Evolutionary conservation across 768 basidiomycete genomes (phyloP).

Genomic region (Collybia sordida): DNA sequence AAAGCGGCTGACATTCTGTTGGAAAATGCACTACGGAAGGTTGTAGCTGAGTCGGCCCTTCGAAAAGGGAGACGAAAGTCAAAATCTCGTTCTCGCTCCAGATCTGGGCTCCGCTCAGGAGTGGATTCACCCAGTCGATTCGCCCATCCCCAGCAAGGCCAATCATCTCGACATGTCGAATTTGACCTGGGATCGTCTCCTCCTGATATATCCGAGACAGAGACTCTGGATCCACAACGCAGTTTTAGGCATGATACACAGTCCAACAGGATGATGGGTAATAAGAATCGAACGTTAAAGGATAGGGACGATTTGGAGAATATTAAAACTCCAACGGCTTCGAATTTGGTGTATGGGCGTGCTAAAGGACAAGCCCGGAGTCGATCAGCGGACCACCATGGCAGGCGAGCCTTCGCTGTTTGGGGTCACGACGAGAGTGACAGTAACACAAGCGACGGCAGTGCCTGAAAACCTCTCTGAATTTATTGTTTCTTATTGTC

Average conservation of each 20-base stretch:
- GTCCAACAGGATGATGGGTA: conserved; percentile 31
- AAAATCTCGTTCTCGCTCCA: conserved; percentile 44
- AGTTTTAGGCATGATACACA: conserved; percentile 33
- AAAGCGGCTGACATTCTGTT: conserved; percentile 26
- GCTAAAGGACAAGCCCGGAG: conserved; percentile 31
- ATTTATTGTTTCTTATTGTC: neutral
- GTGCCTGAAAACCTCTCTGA: conserved; percentile 18
- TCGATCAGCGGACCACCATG: conserved; percentile 37
- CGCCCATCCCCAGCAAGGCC: conserved; percentile 44
- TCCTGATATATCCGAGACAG: conserved; percentile 9
- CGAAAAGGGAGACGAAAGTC: conserved; percentile 31
- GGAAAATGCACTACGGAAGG: conserved; percentile 25
- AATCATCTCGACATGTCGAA: conserved; percentile 52
- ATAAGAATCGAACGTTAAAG: conserved; percentile 57
- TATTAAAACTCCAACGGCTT: conserved; percentile 61
- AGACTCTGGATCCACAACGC: conserved; percentile 23
- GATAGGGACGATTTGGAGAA: conserved; percentile 60
- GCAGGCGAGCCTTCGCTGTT: conserved; percentile 72
- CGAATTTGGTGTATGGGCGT: conserved; percentile 30
- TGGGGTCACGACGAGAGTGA: conserved; percentile 91
- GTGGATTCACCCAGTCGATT: conserved; percentile 66
- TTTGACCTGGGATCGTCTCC: conserved; percentile 32
- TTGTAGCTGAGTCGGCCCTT: conserved; percentile 30
- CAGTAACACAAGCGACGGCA: conserved; percentile 77
- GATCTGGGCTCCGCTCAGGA: conserved; percentile 48